Conservation (phyloP, 805 yeast species). For the Wickerhamiella nectarea region DNA sequence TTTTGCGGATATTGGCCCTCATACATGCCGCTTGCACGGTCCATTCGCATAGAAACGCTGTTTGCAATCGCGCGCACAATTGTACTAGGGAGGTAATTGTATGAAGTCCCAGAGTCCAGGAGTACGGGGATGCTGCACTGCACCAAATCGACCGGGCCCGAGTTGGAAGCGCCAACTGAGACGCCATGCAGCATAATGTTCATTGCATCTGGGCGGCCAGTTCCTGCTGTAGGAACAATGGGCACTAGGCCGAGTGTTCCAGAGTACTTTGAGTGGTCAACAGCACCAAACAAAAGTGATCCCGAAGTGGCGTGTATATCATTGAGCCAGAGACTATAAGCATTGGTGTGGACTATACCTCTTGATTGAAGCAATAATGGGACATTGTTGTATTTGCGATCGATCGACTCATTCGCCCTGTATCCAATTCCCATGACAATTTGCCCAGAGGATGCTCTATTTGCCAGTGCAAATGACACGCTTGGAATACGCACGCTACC, state of each 20-base stretch:
- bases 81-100: constrained; percentile 32
- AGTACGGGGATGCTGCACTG: constrained; percentile 13
- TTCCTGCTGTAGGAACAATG: constrained; percentile 10
- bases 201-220: constrained; percentile 12
- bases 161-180: neutral
- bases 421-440: constrained; percentile 37
- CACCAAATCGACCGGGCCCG: neutral
- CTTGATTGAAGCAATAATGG: constrained; percentile 27
- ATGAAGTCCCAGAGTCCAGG: constrained; percentile 44
- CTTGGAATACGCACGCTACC: constrained; percentile 37
- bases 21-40: constrained; percentile 7
- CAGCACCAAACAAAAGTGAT: constrained; percentile 30
- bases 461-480: constrained; percentile 64
- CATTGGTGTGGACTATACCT: constrained; percentile 30
- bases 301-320: constrained; percentile 24
- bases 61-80: constrained; percentile 11
- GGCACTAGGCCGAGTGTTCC: constrained; percentile 27
- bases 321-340: constrained; percentile 35
- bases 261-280: constrained; percentile 29
- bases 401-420: constrained; percentile 23
- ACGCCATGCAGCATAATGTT: constrained; percentile 18
- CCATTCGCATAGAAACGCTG: constrained; percentile 11
- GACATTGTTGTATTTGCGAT: constrained; percentile 20
- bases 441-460: constrained; percentile 44
- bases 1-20: constrained; percentile 5